Base-by-base conservation (phyloP, 495 filamentous ascomycete species). In the Aspergillus biplanus region DNA sequence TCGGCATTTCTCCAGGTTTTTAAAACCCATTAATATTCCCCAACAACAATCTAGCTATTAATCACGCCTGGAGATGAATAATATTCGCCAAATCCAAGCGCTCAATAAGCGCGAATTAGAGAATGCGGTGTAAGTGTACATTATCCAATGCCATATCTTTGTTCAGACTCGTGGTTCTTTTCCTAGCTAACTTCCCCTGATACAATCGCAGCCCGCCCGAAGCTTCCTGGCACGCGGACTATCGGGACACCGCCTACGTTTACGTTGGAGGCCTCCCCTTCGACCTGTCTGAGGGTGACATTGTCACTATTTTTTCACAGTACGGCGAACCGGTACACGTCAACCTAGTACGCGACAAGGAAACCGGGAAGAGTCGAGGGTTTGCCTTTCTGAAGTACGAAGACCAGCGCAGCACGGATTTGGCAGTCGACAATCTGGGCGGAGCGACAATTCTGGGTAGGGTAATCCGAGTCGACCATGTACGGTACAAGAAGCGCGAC, bases 351-450 rank as follows among this genome's bases (percentile, higher is more conserved):
- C 92, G 95, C 58, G 95, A 99, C 81, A 95, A 96, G 72, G 95
- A 98, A 70, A 93, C 93, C 0, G 96, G 95, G 33, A 96, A 96
- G 73, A 94, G 90, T 65, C 89, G 88, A 59, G 95, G 95, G 1
- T 99, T 97, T 66, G 91, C 89, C 2, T 99, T 93, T 80, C 83
- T 99, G 56, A 99, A 99, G 74, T 99, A 97, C 75, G 95, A 99
- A 71, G 95, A 99, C 75, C 95, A 99, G 83, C 87, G 96, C 62
- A 97, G 92, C 73, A 94, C 91, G 46, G 93, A 97, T 75, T 80
- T 99, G 37, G 95, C 95, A 2, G 95, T 99, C 3, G 95, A 99
- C 76, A 99, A 99, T 72, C 76, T 99, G 6, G 90, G 92, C 49
- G 95, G 95, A 15, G 88, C 93, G 31, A 89, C 85, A 33, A 89